These are phyloP conservation scores for Fomitopsis serialis DNA, from an alignment of 768 basidiomycete genomes.

Conservation along the genomic window DNA sequence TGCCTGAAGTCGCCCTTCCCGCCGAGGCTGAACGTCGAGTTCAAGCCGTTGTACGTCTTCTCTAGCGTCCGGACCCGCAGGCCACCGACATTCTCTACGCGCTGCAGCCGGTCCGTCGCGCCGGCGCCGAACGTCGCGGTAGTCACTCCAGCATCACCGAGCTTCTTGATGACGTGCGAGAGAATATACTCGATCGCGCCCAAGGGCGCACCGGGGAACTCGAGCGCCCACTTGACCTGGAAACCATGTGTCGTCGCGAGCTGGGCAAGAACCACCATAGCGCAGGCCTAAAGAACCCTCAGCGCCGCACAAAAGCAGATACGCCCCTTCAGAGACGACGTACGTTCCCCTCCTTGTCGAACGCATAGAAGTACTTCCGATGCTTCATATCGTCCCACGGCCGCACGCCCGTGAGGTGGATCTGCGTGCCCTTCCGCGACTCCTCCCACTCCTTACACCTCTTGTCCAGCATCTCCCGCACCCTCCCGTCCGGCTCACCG, in stretches of 20 bases:
- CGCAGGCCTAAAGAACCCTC: constrained; percentile 21
- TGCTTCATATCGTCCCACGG: constrained; percentile 36
- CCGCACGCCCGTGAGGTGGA: constrained; percentile 37
- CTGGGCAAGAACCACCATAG: constrained; percentile 36
- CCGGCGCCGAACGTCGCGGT: constrained; percentile 36
- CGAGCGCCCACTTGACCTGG: constrained; percentile 42
- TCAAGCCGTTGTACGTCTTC: constrained; percentile 34
- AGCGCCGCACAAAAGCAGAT: background rate
- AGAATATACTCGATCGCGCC: constrained; percentile 37
- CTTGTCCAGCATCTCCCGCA: constrained; percentile 42
- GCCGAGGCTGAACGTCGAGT: constrained; percentile 26
- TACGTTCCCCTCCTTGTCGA: constrained; percentile 32
- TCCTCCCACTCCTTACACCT: constrained; percentile 54
- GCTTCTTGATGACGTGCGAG: constrained; percentile 30
- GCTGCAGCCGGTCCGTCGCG: constrained; percentile 26
- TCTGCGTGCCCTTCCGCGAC: constrained; percentile 49
- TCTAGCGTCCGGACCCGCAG: constrained; percentile 31
- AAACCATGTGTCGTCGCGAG: constrained; percentile 33
- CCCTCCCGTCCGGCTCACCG: constrained; percentile 37
- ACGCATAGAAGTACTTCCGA: constrained; percentile 35
- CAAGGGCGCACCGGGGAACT: constrained; percentile 36
- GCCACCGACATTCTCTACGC: constrained; percentile 27
- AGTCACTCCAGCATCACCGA: constrained; percentile 32
- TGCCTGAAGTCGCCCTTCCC: constrained; percentile 35
- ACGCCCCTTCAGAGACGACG: constrained; percentile 1